Evolutionary conservation across 768 basidiomycete species (phyloP).

Genomic region (Sutorius australiensis): DNA sequence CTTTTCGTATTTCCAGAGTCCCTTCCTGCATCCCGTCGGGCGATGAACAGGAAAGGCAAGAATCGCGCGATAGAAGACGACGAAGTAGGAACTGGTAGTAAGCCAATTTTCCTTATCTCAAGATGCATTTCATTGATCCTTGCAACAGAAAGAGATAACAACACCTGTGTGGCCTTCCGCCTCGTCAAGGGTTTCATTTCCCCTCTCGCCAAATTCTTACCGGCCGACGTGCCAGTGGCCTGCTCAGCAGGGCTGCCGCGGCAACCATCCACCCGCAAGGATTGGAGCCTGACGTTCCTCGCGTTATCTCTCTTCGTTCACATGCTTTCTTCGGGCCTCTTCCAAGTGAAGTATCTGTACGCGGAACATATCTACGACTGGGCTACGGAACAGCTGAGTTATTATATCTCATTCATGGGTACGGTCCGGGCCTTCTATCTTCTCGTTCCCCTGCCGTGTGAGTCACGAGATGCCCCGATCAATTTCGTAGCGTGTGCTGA

Average conservation of each 20-base stretch:
- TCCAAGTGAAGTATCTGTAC: constrained; percentile 75
- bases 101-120: constrained; percentile 3
- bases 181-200: constrained; percentile 48
- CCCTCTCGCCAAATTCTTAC: constrained; percentile 69
- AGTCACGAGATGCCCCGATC: constrained; percentile 25
- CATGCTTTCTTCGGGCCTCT: constrained; percentile 65
- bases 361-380: constrained; percentile 69
- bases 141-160: background rate
- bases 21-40: constrained; percentile 31
- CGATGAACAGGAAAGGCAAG: constrained; percentile 29
- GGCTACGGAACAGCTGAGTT: constrained; percentile 65
- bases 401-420: constrained; percentile 72
- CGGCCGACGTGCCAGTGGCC: constrained; percentile 43
- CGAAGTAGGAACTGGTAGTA: constrained; percentile 9
- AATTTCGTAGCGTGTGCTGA: constrained; percentile 35
- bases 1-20: constrained; percentile 61
- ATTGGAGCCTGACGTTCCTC: constrained; percentile 73
- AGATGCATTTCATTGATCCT: background rate
- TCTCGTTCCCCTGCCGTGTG: constrained; percentile 65
- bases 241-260: constrained; percentile 55
- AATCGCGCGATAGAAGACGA: constrained; percentile 20
- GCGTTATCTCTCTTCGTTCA: constrained; percentile 62
- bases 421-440: constrained; percentile 61
- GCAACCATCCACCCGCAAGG: constrained; percentile 51
- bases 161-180: constrained; percentile 10